Conservation (phyloP, 495 filamentous ascomycete species). For the Penicillium manginii region DNA sequence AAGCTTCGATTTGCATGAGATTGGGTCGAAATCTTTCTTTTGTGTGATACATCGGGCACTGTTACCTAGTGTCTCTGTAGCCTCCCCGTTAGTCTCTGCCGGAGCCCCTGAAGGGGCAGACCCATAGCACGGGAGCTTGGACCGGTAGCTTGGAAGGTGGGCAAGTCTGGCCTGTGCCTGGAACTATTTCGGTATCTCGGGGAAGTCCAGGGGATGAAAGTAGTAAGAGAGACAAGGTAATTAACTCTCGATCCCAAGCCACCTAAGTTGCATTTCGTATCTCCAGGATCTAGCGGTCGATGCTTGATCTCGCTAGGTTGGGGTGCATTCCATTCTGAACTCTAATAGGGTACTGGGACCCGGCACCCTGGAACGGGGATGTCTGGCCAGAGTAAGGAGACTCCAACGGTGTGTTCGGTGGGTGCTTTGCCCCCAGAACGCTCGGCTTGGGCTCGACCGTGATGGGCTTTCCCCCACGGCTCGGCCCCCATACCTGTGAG, state of each 20-base stretch:
- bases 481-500: not conserved
- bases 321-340: slow-evolving; percentile 19
- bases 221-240: not conserved
- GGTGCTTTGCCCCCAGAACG: not conserved
- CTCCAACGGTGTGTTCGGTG: not conserved
- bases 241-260: not conserved
- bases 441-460: not conserved
- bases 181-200: not conserved
- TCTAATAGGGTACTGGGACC: slow-evolving; percentile 18
- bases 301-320: not conserved
- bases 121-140: slow-evolving; percentile 1
- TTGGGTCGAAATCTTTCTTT: no score
- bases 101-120: slow-evolving; percentile 9
- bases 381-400: slow-evolving; percentile 11
- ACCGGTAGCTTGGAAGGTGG: slow-evolving; percentile 7
- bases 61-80: not conserved
- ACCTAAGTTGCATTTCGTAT: not conserved
- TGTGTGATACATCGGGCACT: no score
- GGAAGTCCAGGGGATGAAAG: not conserved
- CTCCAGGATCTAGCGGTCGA: not conserved
- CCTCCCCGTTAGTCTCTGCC: not conserved
- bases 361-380: slow-evolving; percentile 8
- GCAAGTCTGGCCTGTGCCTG: slow-evolving; percentile 12
- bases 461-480: not conserved
- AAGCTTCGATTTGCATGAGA: not conserved